Percentiles rank a stretch among this genome's conserved stretches.
These are phyloP conservation scores for Fusarium ambrosium DNA, from an alignment of 2,329 filamentous ascomycete species.

Conservation along the genomic window DNA sequence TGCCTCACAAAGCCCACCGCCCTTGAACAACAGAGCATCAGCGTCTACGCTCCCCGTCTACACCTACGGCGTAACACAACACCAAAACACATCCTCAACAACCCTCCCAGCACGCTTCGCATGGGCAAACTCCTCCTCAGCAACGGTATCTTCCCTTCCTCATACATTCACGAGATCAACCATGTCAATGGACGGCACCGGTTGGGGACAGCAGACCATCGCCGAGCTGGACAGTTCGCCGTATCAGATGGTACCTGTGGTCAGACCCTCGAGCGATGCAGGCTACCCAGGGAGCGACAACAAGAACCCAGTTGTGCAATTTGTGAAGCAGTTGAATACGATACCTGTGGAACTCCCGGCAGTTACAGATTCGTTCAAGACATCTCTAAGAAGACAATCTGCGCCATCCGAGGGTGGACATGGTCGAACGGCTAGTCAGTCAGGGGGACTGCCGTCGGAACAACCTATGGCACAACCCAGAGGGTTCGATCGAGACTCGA, in stretches of 20 bases:
- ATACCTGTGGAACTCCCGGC: slow-evolving; percentile 25
- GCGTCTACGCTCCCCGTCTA: background rate
- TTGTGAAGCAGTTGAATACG: slow-evolving; percentile 23
- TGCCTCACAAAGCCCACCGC: background rate
- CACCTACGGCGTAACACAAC: background rate
- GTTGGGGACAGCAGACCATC: slow-evolving; percentile 8
- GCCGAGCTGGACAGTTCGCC: slow-evolving; percentile 28
- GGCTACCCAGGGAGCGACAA: background rate
- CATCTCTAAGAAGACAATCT: background rate
- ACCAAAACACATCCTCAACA: background rate
- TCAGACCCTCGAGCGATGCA: background rate
- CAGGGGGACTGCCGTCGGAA: background rate
- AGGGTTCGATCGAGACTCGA: background rate
- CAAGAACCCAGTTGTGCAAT: background rate
- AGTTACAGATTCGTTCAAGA: background rate
- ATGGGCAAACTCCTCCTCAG: slow-evolving; percentile 29
- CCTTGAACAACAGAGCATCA: background rate
- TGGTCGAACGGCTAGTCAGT: background rate
- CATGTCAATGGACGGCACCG: background rate
- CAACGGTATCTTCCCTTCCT: slow-evolving; percentile 10
- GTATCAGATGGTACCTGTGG: slow-evolving; percentile 16
- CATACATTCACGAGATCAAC: background rate
- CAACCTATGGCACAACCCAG: background rate
- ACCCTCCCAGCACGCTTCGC: slow-evolving; percentile 12
- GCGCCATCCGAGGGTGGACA: background rate